Conservation (phyloP, 176 grass and related monocot species). For the Elaeis guineensis region DNA sequence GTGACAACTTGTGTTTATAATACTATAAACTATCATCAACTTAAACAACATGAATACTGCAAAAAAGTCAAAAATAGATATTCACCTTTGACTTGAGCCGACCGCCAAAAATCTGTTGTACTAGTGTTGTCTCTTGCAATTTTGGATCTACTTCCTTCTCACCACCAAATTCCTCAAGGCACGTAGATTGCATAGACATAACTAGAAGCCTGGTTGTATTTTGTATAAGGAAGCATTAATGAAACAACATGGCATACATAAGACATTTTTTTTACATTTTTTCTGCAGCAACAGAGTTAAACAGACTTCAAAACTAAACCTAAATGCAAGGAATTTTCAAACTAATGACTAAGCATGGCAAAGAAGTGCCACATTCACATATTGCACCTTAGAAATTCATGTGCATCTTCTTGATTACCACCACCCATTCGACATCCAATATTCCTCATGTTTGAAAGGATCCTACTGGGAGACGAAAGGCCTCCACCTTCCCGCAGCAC, state of each 20-base stretch:
- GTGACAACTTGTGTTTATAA: not conserved
- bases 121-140: constrained; percentile 89
- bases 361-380: not conserved
- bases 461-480: constrained; percentile 71
- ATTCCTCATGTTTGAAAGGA: constrained; percentile 91
- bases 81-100: constrained; percentile 94
- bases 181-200: constrained; percentile 93
- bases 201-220: constrained; percentile 71
- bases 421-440: constrained; percentile 86
- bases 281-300: too few relatives aligned
- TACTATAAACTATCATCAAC: too few relatives aligned
- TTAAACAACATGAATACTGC: not conserved
- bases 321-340: too few relatives aligned
- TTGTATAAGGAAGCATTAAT: constrained; percentile 1
- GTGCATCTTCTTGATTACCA: constrained; percentile 98
- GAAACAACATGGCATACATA: not conserved
- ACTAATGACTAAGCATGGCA: too few relatives aligned
- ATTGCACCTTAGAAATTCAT: constrained; percentile 86
- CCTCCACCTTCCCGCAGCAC: constrained; percentile 73
- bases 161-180: constrained; percentile 78
- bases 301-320: too few relatives aligned
- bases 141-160: constrained; percentile 76
- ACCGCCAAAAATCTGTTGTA: constrained; percentile 98
- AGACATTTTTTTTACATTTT: too few relatives aligned
- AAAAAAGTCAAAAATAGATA: constrained; percentile 1